Conservation (phyloP, 2,329 filamentous ascomycete genomes). For the Biscogniauxia marginata region DNA sequence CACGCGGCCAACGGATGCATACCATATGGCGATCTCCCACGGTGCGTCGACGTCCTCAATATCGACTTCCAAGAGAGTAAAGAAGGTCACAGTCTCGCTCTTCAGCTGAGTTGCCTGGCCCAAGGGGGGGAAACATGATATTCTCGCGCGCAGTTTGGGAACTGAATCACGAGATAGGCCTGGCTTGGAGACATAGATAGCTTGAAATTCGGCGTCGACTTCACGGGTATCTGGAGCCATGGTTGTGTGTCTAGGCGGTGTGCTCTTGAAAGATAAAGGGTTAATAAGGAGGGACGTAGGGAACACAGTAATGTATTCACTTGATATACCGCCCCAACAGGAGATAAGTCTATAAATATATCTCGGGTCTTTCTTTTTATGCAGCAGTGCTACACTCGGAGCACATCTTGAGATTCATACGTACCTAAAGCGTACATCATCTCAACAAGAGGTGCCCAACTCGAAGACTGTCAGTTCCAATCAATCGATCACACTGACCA, state of each 20-base stretch:
- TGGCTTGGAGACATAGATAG: slow-evolving; percentile 35
- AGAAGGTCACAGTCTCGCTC: slow-evolving; percentile 54
- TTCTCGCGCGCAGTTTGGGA: slow-evolving; percentile 35
- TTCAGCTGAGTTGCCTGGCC: slow-evolving; percentile 68
- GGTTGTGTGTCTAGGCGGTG: slow-evolving; percentile 1
- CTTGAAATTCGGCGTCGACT: slow-evolving; percentile 38
- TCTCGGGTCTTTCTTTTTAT: not conserved
- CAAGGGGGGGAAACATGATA: slow-evolving; percentile 66
- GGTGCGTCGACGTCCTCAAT: slow-evolving; percentile 49
- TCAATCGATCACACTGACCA: not conserved
- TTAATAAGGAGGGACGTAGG: not conserved
- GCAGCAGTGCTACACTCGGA: not conserved
- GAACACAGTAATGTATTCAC: not conserved
- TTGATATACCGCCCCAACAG: no score
- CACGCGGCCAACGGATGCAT: slow-evolving; percentile 54
- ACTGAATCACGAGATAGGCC: slow-evolving; percentile 9
- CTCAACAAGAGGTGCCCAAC: not conserved
- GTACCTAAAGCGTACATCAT: not conserved
- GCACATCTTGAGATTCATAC: not conserved
- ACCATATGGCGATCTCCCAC: slow-evolving; percentile 78
- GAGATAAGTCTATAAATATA: no score
- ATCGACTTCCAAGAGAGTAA: slow-evolving; percentile 67
- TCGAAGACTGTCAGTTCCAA: not conserved
- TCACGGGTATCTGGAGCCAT: slow-evolving; percentile 31
- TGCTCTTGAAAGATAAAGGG: not conserved